Evolutionary conservation across 129 eudicot species (phyloP), one percentile per base, ranked within the genome.

Genomic region (Deinandra increscens): DNA sequence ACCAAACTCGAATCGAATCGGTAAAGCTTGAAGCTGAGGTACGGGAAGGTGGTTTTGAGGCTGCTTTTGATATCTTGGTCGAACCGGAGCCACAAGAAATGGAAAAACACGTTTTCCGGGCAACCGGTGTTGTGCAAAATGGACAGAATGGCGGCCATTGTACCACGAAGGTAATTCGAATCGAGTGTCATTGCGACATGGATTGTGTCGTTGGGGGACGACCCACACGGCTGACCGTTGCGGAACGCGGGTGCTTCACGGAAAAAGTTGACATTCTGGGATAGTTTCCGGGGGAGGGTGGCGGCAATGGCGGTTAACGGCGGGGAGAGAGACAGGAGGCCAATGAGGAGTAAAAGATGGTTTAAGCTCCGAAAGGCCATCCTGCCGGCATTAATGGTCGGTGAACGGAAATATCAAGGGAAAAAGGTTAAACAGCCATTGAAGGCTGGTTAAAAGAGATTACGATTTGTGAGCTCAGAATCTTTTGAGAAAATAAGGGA

Each of bases 311-410:
- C 29, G 70, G 75, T 34, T 36, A 36, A 36, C 39, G 50, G 64
- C 31, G 36, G 69, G 68, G 42, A 62, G 64, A 86, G 76, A 73
- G 94, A 81, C 87, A 87, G 89, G 89, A 84, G 89, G 89, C 89
- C 87, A 41, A 84, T 71, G 74, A 81, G 86, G 70, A 73, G 84
- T 77, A 62, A 37, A 33, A 69, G 50, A 66, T 59, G 62, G 42
- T 73, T 63, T 55, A 60, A 33, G 78, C 84, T 81, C 90, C 80
- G 75, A 79, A 70, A 80, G 83, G 87, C 91, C 91, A 85, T 85
- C 91, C 87, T 82, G 91, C 77, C 85, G 70, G 67, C 71, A 54
- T 39, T 55, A 64, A 45, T 34, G 37, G 49, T 14, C 18, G 83
- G 69, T 23, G 41, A 68, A 67, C 12, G 58, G 58, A 63, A 14